Evolutionary conservation across 2,329 filamentous ascomycete species (phyloP), one percentile per base, ranked within the genome.

Genomic region (Paecilomyces fulvus): DNA sequence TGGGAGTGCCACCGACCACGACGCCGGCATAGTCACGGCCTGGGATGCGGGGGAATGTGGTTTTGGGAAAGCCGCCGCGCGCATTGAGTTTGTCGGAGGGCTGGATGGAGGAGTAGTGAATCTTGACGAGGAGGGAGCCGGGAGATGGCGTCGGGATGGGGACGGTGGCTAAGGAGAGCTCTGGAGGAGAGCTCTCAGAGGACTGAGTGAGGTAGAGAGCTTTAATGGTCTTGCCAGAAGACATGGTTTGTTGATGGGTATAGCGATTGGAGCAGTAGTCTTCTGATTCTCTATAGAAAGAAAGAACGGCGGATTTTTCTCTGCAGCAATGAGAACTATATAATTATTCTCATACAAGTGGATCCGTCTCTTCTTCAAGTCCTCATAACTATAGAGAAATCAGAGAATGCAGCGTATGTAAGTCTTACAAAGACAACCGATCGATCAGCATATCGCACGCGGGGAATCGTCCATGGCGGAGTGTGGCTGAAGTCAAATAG

Each of bases 11-110:
- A 43, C 66, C 60, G 30, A 71, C 49, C 11, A 65, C 63, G 17
- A 59, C 58, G 3, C 68, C 70, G 7, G 66, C 64, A 37, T 67
- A 70, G 55, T 72, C 70, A 14, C 67, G 66, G 49, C 70, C 67
- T 20, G 65, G 65, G 14, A 73, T 60, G 48, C 48, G 48, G 3
- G 48, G 64, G 14, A 58, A 67, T 1, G 60, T 64, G 2, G 67
- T 70, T 52, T 59, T 62, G 17, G 68, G 65, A 48, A 72, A 70
- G 9, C 60, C 58, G n/a, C 69, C 70, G 49, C 67, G 60, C 3
- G 60, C 59, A 53, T 72, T 72, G 17, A 69, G 62, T 50, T 63
- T 60, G 57, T 71, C 68, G 37, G 63, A 65, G 14, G 68, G 67
- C 23, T 69, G 61, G 28, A 70, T 64, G 33, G 63, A 63, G 6